Conservation (phyloP, 2,329 filamentous ascomycete species). For the Diaporthe sp. region DNA sequence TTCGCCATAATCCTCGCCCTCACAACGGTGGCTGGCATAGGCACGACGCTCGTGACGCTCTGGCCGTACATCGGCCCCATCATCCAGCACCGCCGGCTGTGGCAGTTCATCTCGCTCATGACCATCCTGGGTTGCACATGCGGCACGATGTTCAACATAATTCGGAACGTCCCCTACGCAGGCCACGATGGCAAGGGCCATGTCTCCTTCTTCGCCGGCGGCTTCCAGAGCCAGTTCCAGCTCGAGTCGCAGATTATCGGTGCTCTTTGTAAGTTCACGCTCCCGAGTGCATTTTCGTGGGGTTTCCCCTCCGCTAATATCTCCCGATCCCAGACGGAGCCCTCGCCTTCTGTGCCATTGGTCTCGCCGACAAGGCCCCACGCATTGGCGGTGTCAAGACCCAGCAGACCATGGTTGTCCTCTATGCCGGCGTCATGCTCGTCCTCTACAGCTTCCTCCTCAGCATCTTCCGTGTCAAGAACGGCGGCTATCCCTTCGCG, state of each 20-base stretch:
- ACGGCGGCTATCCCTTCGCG: slow-evolving; percentile 93
- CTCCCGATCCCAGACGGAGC: slow-evolving; percentile 65
- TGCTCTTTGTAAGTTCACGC: slow-evolving; percentile 79
- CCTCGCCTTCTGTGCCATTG: slow-evolving; percentile 90
- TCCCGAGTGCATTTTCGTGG: slow-evolving; percentile 2
- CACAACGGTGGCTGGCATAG: slow-evolving; percentile 76
- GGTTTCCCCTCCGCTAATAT: slow-evolving; percentile 43
- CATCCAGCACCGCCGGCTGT: slow-evolving; percentile 90
- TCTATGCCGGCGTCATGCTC: slow-evolving; percentile 84
- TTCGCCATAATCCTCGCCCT: slow-evolving; percentile 77
- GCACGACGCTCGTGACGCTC: slow-evolving; percentile 78
- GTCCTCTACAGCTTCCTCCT: slow-evolving; percentile 93
- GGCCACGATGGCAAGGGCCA: slow-evolving; percentile 86
- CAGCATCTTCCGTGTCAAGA: slow-evolving; percentile 95
- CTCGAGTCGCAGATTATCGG: slow-evolving; percentile 96
- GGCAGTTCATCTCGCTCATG: slow-evolving; percentile 92
- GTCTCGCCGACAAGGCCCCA: slow-evolving; percentile 93
- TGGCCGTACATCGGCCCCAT: slow-evolving; percentile 86
- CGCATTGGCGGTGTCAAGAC: slow-evolving; percentile 81
- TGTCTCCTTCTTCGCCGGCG: slow-evolving; percentile 88
- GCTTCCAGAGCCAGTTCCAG: slow-evolving; percentile 94
- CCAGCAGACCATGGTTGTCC: slow-evolving; percentile 85
- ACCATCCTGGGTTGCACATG: slow-evolving; percentile 92
- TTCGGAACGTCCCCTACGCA: slow-evolving; percentile 95
- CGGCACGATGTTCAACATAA: slow-evolving; percentile 99